These are phyloP conservation scores for Mycena latifolia DNA, from an alignment of 768 basidiomycete species.

Conservation along the genomic window DNA sequence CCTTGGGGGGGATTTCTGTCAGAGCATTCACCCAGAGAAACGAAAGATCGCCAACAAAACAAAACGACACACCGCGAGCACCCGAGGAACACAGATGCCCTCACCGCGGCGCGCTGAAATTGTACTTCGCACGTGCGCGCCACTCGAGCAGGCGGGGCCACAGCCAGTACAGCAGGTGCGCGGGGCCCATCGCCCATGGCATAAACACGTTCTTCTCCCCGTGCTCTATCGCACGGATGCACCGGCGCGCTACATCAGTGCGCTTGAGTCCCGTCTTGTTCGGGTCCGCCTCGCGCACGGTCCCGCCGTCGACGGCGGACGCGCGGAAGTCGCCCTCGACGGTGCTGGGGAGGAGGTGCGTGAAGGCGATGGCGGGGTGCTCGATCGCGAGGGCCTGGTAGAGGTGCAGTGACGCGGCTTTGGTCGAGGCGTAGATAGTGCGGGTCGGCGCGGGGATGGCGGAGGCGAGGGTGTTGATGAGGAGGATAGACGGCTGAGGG, in stretches of 20 bases:
- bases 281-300: conserved; percentile 62
- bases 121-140: conserved; percentile 74
- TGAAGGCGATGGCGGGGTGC: conserved; percentile 76
- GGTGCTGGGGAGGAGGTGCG: conserved; percentile 73
- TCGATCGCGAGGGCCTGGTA: conserved; percentile 87
- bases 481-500: conserved; percentile 75
- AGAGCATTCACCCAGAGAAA: too few relatives aligned
- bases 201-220: conserved; percentile 70
- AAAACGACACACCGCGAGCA: neutral
- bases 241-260: conserved; percentile 69
- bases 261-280: conserved; percentile 70
- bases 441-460: conserved; percentile 90
- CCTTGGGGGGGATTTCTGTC: too few relatives aligned
- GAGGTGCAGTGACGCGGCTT: conserved; percentile 81
- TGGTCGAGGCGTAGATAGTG: conserved; percentile 86
- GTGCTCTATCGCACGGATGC: conserved; percentile 70
- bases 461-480: conserved; percentile 84
- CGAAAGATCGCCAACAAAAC: too few relatives aligned
- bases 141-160: conserved; percentile 70
- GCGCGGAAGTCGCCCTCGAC: conserved; percentile 85
- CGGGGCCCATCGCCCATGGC: conserved; percentile 61
- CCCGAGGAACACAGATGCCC: neutral
- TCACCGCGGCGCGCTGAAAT: conserved; percentile 49
- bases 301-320: conserved; percentile 75
- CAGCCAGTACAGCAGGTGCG: conserved; percentile 74